Percentiles rank a stretch among this genome's conserved stretches.
Evolutionary conservation across 202 grass and related monocot genomes (phyloP).

Genomic region (Cymbopogon flexuosus): DNA sequence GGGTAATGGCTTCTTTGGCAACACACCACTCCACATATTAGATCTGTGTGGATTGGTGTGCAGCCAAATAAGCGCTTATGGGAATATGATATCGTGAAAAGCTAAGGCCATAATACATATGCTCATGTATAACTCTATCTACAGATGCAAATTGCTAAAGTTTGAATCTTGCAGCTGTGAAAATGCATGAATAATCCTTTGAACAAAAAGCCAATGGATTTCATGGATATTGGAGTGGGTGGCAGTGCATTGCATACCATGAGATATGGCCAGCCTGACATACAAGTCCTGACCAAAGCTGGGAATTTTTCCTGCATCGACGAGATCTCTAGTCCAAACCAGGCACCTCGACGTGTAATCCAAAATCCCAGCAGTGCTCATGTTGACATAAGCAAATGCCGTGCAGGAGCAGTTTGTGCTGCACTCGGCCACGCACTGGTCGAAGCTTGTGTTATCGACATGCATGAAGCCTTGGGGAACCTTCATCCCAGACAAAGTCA

Average conservation of each 20-base stretch:
- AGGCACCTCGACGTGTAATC: constrained; percentile 11
- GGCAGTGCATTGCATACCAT: not conserved
- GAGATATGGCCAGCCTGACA: constrained; percentile 2
- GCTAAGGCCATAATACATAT: not conserved
- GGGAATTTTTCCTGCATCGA: not conserved
- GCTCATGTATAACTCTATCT: not conserved
- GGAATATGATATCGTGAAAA: not conserved
- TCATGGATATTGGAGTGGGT: not conserved
- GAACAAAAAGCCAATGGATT: not conserved
- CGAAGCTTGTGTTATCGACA: constrained; percentile 8
- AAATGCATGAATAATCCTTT: not conserved
- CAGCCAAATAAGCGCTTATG: not conserved
- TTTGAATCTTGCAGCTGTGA: not conserved
- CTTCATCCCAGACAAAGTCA: constrained; percentile 11
- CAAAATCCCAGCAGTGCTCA: not conserved
- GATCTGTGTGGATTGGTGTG: no score
- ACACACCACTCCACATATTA: no score
- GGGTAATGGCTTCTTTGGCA: not conserved
- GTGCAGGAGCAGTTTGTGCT: constrained; percentile 40
- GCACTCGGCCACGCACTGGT: constrained; percentile 30
- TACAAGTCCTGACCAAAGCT: constrained; percentile 3
- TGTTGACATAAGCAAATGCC: constrained; percentile 29
- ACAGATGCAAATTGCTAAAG: not conserved
- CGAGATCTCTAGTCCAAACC: constrained; percentile 31
- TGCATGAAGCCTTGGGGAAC: constrained; percentile 32